Evolutionary conservation across 2,329 filamentous ascomycete species (phyloP).

Genomic region (Penicillium carneum): DNA sequence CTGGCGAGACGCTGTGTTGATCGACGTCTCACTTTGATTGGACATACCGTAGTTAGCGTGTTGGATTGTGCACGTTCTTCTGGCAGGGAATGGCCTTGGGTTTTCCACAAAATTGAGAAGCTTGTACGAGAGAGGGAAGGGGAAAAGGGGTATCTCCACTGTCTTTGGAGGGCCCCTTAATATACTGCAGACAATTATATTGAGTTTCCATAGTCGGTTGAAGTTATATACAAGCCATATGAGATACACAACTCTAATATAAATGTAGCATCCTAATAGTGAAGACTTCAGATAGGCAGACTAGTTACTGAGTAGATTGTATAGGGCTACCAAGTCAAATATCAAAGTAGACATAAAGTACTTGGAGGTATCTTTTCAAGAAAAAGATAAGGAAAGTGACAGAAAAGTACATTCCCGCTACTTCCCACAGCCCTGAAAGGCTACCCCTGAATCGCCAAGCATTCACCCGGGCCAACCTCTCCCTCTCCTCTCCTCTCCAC

Average conservation of each 20-base stretch:
- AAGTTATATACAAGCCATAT: background rate
- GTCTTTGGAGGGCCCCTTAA: conserved; percentile 10
- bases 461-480: conserved; percentile 19
- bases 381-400: background rate
- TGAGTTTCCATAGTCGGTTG: background rate
- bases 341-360: background rate
- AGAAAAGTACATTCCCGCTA: conserved; percentile 4
- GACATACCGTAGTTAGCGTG: conserved; percentile 13
- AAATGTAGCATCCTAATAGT: background rate
- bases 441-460: conserved; percentile 27
- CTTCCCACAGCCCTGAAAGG: background rate
- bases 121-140: conserved; percentile 12
- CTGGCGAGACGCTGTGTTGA: conserved; percentile 20
- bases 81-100: background rate
- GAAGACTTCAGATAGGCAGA: background rate
- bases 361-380: background rate
- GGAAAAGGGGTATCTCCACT: conserved; percentile 20
- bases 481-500: conserved; percentile 22
- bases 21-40: conserved; percentile 21
- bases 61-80: conserved; percentile 19
- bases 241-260: background rate
- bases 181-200: conserved; percentile 8
- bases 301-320: background rate
- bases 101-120: conserved; percentile 8
- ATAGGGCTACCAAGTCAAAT: background rate